These are phyloP conservation scores for Zizania latifolia DNA, from an alignment of 176 grass and related monocot genomes.

Conservation along the genomic window DNA sequence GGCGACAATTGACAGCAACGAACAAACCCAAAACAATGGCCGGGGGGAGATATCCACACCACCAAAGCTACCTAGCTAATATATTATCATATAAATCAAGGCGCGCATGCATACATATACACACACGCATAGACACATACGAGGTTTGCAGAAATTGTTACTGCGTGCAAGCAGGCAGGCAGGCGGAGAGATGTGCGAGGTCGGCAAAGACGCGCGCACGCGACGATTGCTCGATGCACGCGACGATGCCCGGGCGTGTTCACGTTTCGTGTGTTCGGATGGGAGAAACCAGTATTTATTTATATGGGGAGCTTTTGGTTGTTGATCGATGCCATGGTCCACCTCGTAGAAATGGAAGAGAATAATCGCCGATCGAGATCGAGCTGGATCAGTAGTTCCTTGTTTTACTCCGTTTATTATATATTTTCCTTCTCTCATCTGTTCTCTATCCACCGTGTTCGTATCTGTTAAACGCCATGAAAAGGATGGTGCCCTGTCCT, in stretches of 20 bases:
- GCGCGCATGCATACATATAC: no score
- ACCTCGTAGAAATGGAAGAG: conserved; percentile 40
- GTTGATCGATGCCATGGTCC: conserved; percentile 32
- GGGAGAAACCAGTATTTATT: conserved; percentile 19
- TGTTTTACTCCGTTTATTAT: background rate
- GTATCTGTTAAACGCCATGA: background rate
- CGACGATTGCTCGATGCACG: background rate
- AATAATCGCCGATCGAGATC: conserved; percentile 49
- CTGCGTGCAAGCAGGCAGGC: no score
- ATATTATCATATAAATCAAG: no score
- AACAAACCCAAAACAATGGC: no score
- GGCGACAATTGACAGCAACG: background rate
- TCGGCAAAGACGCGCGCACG: conserved; percentile 10
- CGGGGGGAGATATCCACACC: no score
- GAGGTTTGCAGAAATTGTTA: background rate
- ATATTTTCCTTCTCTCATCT: background rate
- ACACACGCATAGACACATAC: background rate
- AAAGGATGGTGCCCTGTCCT: background rate
- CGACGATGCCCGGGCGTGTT: background rate
- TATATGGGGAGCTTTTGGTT: conserved; percentile 20
- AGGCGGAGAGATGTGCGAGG: background rate
- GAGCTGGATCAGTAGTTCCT: no score
- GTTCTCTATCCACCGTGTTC: background rate
- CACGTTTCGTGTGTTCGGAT: background rate
- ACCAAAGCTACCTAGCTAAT: conserved; percentile 9